Evolutionary conservation across 2,329 filamentous ascomycete species (phyloP).

Genomic region (Claviceps sp.): DNA sequence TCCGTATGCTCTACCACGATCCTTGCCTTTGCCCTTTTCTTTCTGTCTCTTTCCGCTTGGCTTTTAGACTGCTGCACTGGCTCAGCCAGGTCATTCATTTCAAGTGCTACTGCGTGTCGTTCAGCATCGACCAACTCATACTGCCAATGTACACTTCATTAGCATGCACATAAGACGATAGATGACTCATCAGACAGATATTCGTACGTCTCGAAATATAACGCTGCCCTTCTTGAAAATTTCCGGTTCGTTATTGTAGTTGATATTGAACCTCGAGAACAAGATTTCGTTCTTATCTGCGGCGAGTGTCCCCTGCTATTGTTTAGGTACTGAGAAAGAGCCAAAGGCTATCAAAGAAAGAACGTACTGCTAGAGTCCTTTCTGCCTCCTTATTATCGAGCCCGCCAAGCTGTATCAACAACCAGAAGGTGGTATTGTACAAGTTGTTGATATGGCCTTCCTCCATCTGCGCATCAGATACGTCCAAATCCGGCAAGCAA

Average conservation of each 20-base stretch:
- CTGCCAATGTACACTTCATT: conserved; percentile 24
- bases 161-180: neutral
- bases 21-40: conserved; percentile 64
- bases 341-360: neutral
- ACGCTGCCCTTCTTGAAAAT: conserved; percentile 92
- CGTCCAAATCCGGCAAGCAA: neutral
- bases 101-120: conserved; percentile 30
- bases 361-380: conserved; percentile 53
- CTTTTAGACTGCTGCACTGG: conserved; percentile 54
- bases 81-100: conserved; percentile 36
- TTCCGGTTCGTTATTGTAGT: conserved; percentile 93
- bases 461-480: conserved; percentile 23
- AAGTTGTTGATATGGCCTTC: conserved; percentile 92
- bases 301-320: conserved; percentile 58
- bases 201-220: conserved; percentile 62
- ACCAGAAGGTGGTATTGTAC: conserved; percentile 96
- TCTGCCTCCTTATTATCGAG: conserved; percentile 70
- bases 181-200: neutral
- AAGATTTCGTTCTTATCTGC: conserved; percentile 93
- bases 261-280: conserved; percentile 77
- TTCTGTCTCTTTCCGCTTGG: conserved; percentile 73
- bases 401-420: conserved; percentile 64
- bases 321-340: conserved; percentile 9
- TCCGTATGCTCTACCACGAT: conserved; percentile 79
- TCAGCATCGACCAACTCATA: conserved; percentile 56